Evolutionary conservation across 371 early-diverging fungal genomes (phyloP), one percentile per base, ranked within the genome.

Genomic region (Batrachochytrium dendrobatidis): DNA sequence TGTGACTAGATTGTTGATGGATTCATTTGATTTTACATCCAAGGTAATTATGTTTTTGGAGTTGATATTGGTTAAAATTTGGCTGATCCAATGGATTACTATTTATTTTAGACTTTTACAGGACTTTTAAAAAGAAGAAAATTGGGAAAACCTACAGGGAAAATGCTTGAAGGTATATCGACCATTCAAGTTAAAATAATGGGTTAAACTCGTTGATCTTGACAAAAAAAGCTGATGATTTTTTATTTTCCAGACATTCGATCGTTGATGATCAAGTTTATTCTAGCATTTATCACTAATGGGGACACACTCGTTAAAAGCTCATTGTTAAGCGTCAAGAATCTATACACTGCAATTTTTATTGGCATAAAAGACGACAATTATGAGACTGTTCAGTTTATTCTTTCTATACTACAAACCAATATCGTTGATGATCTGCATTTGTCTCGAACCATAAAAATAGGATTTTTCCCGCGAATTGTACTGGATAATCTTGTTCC

Each of bases 221-320:
- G n/a, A n/a, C n/a, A n/a, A n/a, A n/a, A n/a, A n/a, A n/a, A n/a
- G n/a, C n/a, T n/a, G n/a, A n/a, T n/a, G n/a, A n/a, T n/a, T n/a
- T n/a, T n/a, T n/a, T n/a, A n/a, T n/a, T n/a, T 28, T 8, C 1
- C 58, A 74, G 83, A 80, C 48, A 69, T 81, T 48, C 76, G 90
- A 58, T 84, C 83, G 2, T 68, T 83, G 4, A 90, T 85, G 59
- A 78, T 90, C 44, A 77, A 80, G 35, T 89, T 88, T 56, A 70
- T 90, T 7, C 75, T 89, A 22, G 80, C 86, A n/a, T 89, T 92
- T 60, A 75, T 92, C 24, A 74, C 75, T 32, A 76, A 81, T 34
- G 89, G 86, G 0, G 87, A 89, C 65, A 69, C 77, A 3, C 72
- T 67, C 22, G 67, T 84, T 28, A 92, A 88, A 68, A 81, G 81